Evolutionary conservation across 2,329 filamentous ascomycete genomes (phyloP).

Genomic region (Neospermospora avenae): DNA sequence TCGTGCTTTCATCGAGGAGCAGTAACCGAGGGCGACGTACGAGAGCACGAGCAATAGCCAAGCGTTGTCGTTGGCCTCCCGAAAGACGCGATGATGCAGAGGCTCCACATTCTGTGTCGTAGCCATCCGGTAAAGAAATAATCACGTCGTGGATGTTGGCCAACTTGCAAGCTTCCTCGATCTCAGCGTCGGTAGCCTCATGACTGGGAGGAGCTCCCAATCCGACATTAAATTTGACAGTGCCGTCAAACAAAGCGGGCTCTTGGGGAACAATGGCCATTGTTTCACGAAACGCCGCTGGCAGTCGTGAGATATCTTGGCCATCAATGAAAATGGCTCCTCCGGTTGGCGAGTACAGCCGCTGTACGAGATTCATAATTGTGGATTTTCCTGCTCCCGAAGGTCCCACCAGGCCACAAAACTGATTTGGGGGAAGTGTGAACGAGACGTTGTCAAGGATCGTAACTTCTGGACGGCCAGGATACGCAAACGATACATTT

Average conservation of each 20-base stretch:
- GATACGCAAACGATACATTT: constrained; percentile 63
- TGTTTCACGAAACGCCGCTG: constrained; percentile 47
- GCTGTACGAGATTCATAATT: constrained; percentile 53
- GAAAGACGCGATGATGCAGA: constrained; percentile 77
- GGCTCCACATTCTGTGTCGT: constrained; percentile 90
- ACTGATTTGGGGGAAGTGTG: constrained; percentile 55
- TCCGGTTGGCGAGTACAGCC: constrained; percentile 44
- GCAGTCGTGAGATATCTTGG: constrained; percentile 42
- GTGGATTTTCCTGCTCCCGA: constrained; percentile 67
- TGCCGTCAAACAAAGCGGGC: constrained; percentile 54
- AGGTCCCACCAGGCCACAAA: constrained; percentile 61
- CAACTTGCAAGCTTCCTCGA: constrained; percentile 77
- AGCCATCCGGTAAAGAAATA: constrained; percentile 72
- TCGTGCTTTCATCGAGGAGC: constrained; percentile 89
- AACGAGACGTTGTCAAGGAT: constrained; percentile 57
- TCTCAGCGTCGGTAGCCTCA: constrained; percentile 31
- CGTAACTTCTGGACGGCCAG: constrained; percentile 54
- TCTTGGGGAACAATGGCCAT: constrained; percentile 58
- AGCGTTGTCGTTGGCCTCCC: constrained; percentile 91
- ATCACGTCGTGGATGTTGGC: constrained; percentile 94
- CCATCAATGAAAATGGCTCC: constrained; percentile 26
- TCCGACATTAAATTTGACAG: constrained; percentile 52
- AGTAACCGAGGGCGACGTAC: constrained; percentile 87
- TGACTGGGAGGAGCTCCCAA: constrained; percentile 53
- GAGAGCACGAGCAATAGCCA: constrained; percentile 84